These are phyloP conservation scores for Lentinus polychrous DNA, from an alignment of 1,284 basidiomycete genomes.

Conservation along the genomic window DNA sequence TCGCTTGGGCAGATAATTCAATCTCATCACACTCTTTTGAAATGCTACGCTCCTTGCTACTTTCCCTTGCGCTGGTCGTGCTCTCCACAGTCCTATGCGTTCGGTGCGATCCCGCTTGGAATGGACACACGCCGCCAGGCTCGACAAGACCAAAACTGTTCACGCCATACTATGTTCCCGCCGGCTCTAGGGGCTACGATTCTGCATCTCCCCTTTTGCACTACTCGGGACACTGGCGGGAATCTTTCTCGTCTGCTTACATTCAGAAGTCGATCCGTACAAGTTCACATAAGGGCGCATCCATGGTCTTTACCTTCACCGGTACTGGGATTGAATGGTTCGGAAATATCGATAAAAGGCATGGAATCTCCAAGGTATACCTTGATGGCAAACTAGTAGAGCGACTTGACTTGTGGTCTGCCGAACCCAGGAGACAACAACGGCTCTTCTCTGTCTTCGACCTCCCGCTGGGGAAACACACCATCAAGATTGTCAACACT, in stretches of 20 bases:
- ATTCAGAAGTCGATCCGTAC: slow-evolving; percentile 44
- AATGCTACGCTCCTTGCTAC: slow-evolving; percentile 16
- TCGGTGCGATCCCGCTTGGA: slow-evolving; percentile 51
- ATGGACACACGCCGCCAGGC: slow-evolving; percentile 49
- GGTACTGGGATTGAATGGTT: slow-evolving; percentile 76
- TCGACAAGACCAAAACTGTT: slow-evolving; percentile 42
- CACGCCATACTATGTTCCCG: slow-evolving; percentile 63
- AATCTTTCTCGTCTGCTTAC: slow-evolving; percentile 43
- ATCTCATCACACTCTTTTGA: slow-evolving; percentile 1
- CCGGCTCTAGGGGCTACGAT: slow-evolving; percentile 63
- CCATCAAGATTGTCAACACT: slow-evolving; percentile 55
- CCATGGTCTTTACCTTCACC: slow-evolving; percentile 50
- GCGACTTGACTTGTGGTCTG: slow-evolving; percentile 41
- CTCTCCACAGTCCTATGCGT: slow-evolving; percentile 4
- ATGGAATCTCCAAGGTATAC: slow-evolving; percentile 51
- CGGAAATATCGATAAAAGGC: slow-evolving; percentile 46
- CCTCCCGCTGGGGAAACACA: slow-evolving; percentile 47
- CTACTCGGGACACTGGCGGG: slow-evolving; percentile 54
- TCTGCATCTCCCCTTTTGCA: slow-evolving; percentile 56
- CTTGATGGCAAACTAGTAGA: slow-evolving; percentile 46
- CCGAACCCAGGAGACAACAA: slow-evolving; percentile 42
- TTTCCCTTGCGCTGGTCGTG: slow-evolving; percentile 21
- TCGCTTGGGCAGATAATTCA: too few relatives aligned
- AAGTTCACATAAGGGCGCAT: slow-evolving; percentile 43
- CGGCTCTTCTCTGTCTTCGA: slow-evolving; percentile 57